phyloP scores from a whole-genome alignment of 192 early-diverging fungal species.

The Linnemannia elongata region DNA sequence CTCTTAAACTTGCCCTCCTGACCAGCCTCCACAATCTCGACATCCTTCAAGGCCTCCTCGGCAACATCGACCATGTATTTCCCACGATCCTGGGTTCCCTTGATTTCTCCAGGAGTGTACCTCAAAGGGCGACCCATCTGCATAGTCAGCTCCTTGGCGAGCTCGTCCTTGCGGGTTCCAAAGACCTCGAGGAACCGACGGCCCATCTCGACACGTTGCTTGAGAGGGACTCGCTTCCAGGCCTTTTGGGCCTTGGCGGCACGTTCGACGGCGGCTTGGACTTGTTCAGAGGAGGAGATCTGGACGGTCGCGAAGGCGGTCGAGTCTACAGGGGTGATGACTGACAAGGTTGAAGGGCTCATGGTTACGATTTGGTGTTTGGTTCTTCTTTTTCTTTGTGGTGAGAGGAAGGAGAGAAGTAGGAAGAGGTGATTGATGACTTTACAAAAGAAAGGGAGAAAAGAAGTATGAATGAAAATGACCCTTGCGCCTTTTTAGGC shows the following conservation, averaged over 20 bases:
- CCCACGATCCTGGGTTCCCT: constrained; percentile 77
- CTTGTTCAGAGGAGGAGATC: constrained; percentile 46
- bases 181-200: constrained; percentile 68
- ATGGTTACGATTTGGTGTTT: not conserved
- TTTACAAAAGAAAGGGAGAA: not conserved
- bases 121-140: constrained; percentile 81
- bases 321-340: constrained; percentile 56
- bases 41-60: constrained; percentile 71
- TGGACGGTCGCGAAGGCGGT: constrained; percentile 40
- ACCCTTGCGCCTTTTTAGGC: not conserved
- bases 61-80: constrained; percentile 79
- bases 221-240: constrained; percentile 70
- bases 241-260: constrained; percentile 60
- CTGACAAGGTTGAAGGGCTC: constrained; percentile 24
- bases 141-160: constrained; percentile 68
- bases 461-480: not conserved
- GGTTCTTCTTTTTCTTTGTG: not conserved
- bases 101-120: constrained; percentile 78
- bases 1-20: constrained; percentile 68
- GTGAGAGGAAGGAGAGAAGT: not conserved
- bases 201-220: constrained; percentile 65
- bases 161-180: constrained; percentile 66
- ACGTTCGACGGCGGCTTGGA: constrained; percentile 58
- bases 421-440: not conserved
- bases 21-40: constrained; percentile 60